Percentiles rank a stretch among this genome's conserved stretches.
Evolutionary conservation across 2,329 filamentous ascomycete species (phyloP).

Genomic region (Clathrospora elynae): DNA sequence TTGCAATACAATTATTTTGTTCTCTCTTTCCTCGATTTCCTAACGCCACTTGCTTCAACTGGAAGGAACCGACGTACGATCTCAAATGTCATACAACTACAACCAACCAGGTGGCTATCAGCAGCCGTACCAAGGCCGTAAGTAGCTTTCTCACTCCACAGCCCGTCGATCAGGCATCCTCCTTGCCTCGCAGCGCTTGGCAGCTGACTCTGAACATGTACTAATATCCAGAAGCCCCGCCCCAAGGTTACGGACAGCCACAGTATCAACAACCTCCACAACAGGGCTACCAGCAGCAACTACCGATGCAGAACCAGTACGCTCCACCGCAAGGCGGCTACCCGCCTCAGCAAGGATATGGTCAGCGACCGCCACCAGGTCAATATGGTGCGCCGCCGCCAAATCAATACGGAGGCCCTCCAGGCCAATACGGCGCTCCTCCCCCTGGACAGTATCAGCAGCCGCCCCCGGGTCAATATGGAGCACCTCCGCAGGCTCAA

Average conservation of each 20-base stretch:
- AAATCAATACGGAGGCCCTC: conserved; percentile 31
- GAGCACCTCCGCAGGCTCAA: conserved; percentile 40
- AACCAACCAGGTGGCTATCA: conserved; percentile 38
- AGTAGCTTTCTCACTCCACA: conserved; percentile 23
- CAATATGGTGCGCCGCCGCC: conserved; percentile 48
- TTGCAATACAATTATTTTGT: no score
- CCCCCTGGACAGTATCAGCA: conserved; percentile 13
- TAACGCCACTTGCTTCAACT: no score
- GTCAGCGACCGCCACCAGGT: conserved; percentile 24
- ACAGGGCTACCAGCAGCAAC: conserved; percentile 40
- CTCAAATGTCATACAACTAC: conserved; percentile 36
- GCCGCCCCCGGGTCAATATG: conserved; percentile 37
- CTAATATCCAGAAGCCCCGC: conserved; percentile 37
- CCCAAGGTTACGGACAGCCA: conserved; percentile 33
- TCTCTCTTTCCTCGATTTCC: no score
- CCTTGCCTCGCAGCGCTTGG: conserved; percentile 16
- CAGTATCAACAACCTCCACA: conserved; percentile 21
- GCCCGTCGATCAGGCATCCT: conserved; percentile 14
- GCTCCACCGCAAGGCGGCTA: conserved; percentile 34
- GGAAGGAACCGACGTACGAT: conserved; percentile 1
- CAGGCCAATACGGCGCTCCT: conserved; percentile 30
- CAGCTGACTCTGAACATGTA: conserved; percentile 22
- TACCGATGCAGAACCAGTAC: conserved; percentile 39
- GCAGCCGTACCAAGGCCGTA: conserved; percentile 39
- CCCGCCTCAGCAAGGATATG: conserved; percentile 39